Base-by-base conservation (phyloP, 2,329 filamentous ascomycete species). In the Diplodia sapinea region DNA sequence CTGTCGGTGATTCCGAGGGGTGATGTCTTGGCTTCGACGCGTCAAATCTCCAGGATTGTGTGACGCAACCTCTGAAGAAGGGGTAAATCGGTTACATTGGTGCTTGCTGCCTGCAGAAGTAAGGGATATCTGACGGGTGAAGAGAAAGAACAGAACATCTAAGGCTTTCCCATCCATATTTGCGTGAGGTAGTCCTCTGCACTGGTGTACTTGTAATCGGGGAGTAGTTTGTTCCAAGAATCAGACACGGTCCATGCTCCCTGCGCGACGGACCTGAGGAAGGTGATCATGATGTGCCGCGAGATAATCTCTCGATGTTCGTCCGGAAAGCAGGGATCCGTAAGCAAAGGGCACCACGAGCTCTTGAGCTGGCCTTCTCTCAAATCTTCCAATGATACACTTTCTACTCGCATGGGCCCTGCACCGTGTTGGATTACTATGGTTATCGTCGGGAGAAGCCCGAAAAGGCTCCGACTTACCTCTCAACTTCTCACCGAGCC, bases 331-430 rank as follows among this genome's bases (percentile, higher is more conserved):
- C 75, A 71, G 17, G 73, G 76, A 66, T 79, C 79, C 1, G 50
- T 68, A 13, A 76, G 71, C 70, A 69, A 23, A 33, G 82, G 72
- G 23, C 74, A 67, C 84, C 84, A 86, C 3, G 78, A 79, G 0
- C 79, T 74, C 15, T 78, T 74, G 63, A 79, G 49, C 36, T 70
- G 71, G 0, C 83, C 84, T 3, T 74, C 78, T 70, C 82, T 74
- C 5, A 88, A 79, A 71, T 88, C 85, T 61, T 80, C 77, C 0
- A 78, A 64, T 43, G 77, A 79, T 1, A 87, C 75, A n/a, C 78
- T 78, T 4, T 86, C 82, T 11, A 86, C 71, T 0, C 8, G 68
- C 75, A 75, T 78, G 20, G 76, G 71, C 0, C 75, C 76, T 62
- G 26, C 6, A 15, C 9, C 11, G 17, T 15, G 4, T 29, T 5